Conservation (phyloP, 805 yeast genomes). For the Zygosaccharomyces lentus region DNA sequence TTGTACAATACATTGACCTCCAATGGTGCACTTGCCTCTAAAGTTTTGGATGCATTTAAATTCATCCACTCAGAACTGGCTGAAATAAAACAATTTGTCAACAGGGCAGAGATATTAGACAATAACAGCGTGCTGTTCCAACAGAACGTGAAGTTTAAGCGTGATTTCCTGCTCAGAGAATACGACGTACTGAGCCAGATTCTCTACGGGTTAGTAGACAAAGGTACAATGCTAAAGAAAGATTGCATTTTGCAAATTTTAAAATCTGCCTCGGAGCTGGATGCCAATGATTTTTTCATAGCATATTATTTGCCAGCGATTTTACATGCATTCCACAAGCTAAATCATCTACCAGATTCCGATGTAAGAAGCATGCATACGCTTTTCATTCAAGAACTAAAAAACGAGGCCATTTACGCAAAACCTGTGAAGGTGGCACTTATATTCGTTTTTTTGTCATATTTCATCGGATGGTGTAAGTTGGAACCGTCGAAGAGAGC, state of each 20-base stretch:
- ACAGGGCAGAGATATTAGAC: conserved; percentile 53
- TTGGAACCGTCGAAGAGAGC: conserved; percentile 39
- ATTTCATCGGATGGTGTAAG: conserved; percentile 68
- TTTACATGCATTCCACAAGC: conserved; percentile 41
- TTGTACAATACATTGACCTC: conserved; percentile 15
- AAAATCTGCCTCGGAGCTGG: conserved; percentile 44
- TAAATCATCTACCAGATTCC: conserved; percentile 36
- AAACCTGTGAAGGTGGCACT: conserved; percentile 49
- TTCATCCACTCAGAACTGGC: conserved; percentile 53
- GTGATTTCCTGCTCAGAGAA: conserved; percentile 57
- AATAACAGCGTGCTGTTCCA: conserved; percentile 42
- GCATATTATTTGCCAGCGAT: conserved; percentile 62
- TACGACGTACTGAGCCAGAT: conserved; percentile 72
- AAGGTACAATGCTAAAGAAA: conserved; percentile 34
- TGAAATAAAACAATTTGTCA: conserved; percentile 49
- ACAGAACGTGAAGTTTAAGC: conserved; percentile 51
- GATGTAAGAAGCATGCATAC: conserved; percentile 40
- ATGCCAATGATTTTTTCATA: conserved; percentile 58
- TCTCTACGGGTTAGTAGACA: conserved; percentile 47
- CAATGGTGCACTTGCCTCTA: conserved; percentile 35
- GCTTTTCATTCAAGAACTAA: conserved; percentile 35
- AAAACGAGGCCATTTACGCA: conserved; percentile 41
- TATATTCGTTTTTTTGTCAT: conserved; percentile 49
- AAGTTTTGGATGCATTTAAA: conserved; percentile 51
- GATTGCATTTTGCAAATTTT: conserved; percentile 40